Conservation (phyloP, 768 basidiomycete genomes). For the Paxillus ammoniavirescens region DNA sequence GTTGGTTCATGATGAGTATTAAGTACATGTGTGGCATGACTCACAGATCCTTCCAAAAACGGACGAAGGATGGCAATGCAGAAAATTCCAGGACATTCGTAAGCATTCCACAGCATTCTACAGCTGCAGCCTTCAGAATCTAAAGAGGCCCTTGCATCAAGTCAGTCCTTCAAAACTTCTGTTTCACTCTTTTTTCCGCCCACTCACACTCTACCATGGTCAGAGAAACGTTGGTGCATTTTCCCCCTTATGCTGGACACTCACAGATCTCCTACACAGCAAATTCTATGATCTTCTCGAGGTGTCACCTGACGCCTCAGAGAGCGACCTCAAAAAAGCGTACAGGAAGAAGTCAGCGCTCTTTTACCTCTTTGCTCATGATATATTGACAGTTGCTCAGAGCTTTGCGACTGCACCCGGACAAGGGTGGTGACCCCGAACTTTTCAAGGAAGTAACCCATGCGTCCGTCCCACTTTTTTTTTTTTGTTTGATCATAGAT, state of each 20-base stretch:
- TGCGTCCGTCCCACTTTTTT: conserved; percentile 57
- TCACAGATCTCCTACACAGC: conserved; percentile 36
- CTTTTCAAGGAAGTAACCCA: conserved; percentile 97
- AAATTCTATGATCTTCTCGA: conserved; percentile 95
- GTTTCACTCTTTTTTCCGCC: conserved; percentile 3
- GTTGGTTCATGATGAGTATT: no score
- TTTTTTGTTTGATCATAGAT: not conserved
- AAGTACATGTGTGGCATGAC: no score
- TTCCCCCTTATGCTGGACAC: not conserved
- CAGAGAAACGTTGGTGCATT: conserved; percentile 54
- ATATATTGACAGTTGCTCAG: conserved; percentile 36
- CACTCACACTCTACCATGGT: conserved; percentile 47
- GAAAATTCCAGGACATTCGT: conserved; percentile 36
- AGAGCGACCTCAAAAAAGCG: conserved; percentile 89
- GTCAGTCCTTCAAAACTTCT: conserved; percentile 11
- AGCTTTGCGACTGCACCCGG: conserved; percentile 82
- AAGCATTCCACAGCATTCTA: conserved; percentile 35
- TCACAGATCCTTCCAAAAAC: conserved; percentile 12
- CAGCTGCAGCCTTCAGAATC: conserved; percentile 22
- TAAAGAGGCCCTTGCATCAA: conserved; percentile 20
- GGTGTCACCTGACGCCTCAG: conserved; percentile 73
- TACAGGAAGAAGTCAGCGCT: conserved; percentile 82
- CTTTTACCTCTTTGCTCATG: not conserved
- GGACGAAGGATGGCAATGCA: conserved; percentile 6
- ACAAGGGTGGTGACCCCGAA: conserved; percentile 96